Conservation (phyloP, 306 rosid species). For the Calophaca sinica region DNA sequence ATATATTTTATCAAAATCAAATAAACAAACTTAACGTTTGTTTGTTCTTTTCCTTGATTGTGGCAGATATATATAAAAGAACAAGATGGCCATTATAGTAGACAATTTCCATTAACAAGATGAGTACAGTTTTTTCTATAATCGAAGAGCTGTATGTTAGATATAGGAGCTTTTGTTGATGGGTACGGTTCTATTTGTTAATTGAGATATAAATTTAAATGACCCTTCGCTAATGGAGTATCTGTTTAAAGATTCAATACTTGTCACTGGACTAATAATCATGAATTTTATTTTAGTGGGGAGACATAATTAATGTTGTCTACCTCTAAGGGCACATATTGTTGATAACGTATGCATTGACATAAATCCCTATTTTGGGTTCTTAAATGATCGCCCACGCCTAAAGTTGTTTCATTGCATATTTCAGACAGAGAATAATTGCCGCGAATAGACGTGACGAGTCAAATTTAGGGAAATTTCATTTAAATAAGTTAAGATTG, state of each 20-base stretch:
- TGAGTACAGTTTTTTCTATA: constrained; percentile 7
- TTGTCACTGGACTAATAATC: constrained; percentile 15
- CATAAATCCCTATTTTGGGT: constrained; percentile 12
- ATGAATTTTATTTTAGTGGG: background rate
- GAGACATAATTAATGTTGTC: constrained; percentile 44
- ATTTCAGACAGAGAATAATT: constrained; percentile 24
- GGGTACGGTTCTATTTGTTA: constrained; percentile 27
- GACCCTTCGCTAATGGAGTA: constrained; percentile 37
- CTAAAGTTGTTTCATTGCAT: constrained; percentile 29
- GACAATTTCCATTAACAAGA: constrained; percentile 4
- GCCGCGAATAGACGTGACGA: constrained; percentile 42
- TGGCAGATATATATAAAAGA: constrained; percentile 1
- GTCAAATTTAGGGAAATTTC: constrained; percentile 40
- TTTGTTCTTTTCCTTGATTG: background rate
- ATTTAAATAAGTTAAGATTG: constrained; percentile 10
- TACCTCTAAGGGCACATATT: constrained; percentile 49
- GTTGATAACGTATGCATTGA: constrained; percentile 24
- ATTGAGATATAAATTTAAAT: constrained; percentile 4
- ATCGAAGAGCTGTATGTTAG: constrained; percentile 31
- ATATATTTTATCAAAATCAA: background rate
- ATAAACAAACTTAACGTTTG: background rate
- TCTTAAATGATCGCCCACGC: constrained; percentile 44
- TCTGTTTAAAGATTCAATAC: constrained; percentile 29
- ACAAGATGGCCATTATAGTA: background rate
- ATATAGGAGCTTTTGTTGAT: constrained; percentile 33